Evolutionary conservation across 768 basidiomycete species (phyloP).

Genomic region (Psilocybe cyanescens): DNA sequence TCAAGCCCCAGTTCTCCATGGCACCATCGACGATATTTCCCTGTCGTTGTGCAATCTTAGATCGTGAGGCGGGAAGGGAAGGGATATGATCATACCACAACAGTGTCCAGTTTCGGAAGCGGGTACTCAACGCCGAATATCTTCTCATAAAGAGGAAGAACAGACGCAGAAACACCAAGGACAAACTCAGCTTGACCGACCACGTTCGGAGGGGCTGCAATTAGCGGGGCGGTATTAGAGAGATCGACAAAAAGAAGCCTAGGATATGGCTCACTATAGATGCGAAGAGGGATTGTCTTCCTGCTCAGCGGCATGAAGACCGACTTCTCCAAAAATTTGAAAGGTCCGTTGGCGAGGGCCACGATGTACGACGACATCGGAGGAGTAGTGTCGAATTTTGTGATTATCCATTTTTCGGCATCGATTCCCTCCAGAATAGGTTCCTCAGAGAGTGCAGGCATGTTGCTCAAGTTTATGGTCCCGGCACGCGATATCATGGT

Average conservation of each 20-base stretch:
- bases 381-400: constrained; percentile 81
- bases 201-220: constrained; percentile 73
- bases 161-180: constrained; percentile 81
- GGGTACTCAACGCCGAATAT: constrained; percentile 93
- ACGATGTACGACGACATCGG: constrained; percentile 90
- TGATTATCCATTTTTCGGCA: constrained; percentile 73
- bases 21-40: constrained; percentile 91
- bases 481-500: constrained; percentile 77
- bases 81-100: constrained; percentile 58
- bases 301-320: constrained; percentile 82
- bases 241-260: background rate
- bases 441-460: constrained; percentile 73
- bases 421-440: constrained; percentile 38
- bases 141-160: constrained; percentile 87
- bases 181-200: constrained; percentile 87
- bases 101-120: constrained; percentile 91
- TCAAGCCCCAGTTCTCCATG: constrained; percentile 96
- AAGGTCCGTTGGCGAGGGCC: constrained; percentile 83
- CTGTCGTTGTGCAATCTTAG: constrained; percentile 27
- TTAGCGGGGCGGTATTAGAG: background rate
- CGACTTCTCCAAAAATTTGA: constrained; percentile 71
- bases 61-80: background rate
- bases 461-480: constrained; percentile 85
- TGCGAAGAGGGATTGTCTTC: constrained; percentile 78
- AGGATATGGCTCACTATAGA: constrained; percentile 61